phyloP scores from a whole-genome alignment of 78 protist species.

The Dictyostelium brefeldianum region DNA sequence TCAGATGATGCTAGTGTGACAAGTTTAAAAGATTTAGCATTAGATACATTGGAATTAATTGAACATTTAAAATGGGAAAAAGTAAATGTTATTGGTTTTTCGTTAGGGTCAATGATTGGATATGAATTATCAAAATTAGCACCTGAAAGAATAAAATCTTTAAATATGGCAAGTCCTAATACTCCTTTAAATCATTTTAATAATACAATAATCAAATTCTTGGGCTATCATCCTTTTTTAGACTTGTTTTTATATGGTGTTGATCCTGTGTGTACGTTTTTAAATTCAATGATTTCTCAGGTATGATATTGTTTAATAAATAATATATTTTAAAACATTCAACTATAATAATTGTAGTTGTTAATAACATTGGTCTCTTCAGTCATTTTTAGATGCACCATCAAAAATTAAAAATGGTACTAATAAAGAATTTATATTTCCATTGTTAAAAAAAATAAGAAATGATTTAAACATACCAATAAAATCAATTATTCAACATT shows the following conservation, averaged over 20 bases:
- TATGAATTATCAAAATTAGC: not conserved
- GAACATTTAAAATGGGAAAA: not conserved
- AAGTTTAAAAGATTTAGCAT: not conserved
- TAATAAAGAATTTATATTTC: not conserved
- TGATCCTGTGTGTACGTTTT: no score
- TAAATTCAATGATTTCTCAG: no score
- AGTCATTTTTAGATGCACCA: not conserved
- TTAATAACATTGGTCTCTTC: no score
- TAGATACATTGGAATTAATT: not conserved
- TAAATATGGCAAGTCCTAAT: no score
- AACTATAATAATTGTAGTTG: no score
- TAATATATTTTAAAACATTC: no score
- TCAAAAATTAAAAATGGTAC: not conserved
- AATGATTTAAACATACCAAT: not conserved
- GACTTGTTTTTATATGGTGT: no score
- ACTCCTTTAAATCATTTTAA: no score
- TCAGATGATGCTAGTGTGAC: not conserved
- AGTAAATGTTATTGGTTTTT: not conserved
- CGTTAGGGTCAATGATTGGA: not conserved
- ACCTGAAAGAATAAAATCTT: not conserved
- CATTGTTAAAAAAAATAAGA: not conserved
- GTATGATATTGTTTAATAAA: no score
- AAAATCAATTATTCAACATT: no score
- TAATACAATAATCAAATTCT: no score
- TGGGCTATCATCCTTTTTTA: no score